A percentile compares a stretch with the other conserved stretches of the same genome.
Evolutionary conservation across 2,329 filamentous ascomycete species (phyloP).

Genomic region (Tolypocladium ovalisporum): DNA sequence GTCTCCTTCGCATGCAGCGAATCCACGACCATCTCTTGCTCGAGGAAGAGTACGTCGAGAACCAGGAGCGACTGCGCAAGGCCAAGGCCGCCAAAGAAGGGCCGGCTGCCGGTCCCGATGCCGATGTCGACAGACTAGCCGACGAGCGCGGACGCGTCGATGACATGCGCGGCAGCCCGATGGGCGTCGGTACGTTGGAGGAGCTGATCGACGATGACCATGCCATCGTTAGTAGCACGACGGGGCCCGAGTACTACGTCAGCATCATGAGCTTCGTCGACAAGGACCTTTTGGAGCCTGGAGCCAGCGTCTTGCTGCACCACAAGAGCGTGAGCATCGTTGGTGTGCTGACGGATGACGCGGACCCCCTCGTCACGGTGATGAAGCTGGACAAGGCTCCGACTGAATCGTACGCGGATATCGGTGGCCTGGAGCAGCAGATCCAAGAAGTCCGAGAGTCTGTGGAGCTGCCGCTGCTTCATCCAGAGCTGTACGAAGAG

Average conservation of each 20-base stretch:
- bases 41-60: slow-evolving; percentile 98
- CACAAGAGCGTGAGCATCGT: slow-evolving; percentile 98
- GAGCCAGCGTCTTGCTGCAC: slow-evolving; percentile 87
- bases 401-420: slow-evolving; percentile 96
- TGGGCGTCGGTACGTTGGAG: slow-evolving; percentile 95
- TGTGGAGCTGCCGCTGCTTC: slow-evolving; percentile 85
- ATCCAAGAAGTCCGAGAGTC: slow-evolving; percentile 98
- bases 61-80: slow-evolving; percentile 91
- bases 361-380: slow-evolving; percentile 89
- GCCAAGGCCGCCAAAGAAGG: slow-evolving; percentile 72
- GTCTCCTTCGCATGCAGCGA: slow-evolving; percentile 94
- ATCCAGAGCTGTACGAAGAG: slow-evolving; percentile 96
- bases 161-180: slow-evolving; percentile 96
- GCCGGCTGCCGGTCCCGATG: slow-evolving; percentile 57
- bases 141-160: slow-evolving; percentile 93
- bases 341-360: slow-evolving; percentile 90
- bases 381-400: slow-evolving; percentile 99
- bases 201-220: slow-evolving; percentile 99
- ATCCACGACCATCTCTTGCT: slow-evolving; percentile 95
- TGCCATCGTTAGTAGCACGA: slow-evolving; percentile 94
- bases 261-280: slow-evolving; percentile 99
- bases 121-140: slow-evolving; percentile 70
- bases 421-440: slow-evolving; percentile 87
- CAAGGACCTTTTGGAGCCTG: slow-evolving; percentile 94
- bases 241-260: slow-evolving; percentile 96